phyloP scores from a whole-genome alignment of 495 filamentous ascomycete species.

The Podospora fimiseda region DNA sequence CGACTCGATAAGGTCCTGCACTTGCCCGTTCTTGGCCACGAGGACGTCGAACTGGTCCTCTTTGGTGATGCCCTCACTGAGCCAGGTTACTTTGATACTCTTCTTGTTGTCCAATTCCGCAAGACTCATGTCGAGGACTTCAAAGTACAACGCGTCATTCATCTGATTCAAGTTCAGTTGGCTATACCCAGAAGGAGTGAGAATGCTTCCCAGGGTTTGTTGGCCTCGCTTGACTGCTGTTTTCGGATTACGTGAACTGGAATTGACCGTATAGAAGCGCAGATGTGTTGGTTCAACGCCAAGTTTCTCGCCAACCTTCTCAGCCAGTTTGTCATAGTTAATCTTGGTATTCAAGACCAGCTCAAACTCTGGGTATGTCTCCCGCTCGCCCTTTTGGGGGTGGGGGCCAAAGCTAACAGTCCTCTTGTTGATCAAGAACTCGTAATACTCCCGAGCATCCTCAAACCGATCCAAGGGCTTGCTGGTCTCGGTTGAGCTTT shows the following conservation, averaged over 20 bases:
- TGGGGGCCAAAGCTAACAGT: slow-evolving; percentile 62
- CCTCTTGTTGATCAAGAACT: slow-evolving; percentile 81
- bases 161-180: slow-evolving; percentile 58
- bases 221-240: slow-evolving; percentile 61
- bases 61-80: slow-evolving; percentile 86
- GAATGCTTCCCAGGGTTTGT: slow-evolving; percentile 62
- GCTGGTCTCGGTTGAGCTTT: slow-evolving; percentile 25
- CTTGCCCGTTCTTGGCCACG: slow-evolving; percentile 71
- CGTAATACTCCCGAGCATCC: slow-evolving; percentile 82
- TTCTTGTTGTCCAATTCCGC: slow-evolving; percentile 91
- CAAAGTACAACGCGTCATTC: slow-evolving; percentile 75
- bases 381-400: slow-evolving; percentile 36
- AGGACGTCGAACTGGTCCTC: slow-evolving; percentile 78
- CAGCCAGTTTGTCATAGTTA: slow-evolving; percentile 80
- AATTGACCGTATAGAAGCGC: slow-evolving; percentile 79
- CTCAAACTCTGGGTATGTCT: slow-evolving; percentile 54
- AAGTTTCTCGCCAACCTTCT: slow-evolving; percentile 77
- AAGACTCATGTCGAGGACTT: slow-evolving; percentile 87
- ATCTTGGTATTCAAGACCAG: slow-evolving; percentile 78
- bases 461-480: slow-evolving; percentile 36
- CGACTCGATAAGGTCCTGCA: slow-evolving; percentile 66
- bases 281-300: slow-evolving; percentile 77
- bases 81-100: slow-evolving; percentile 68
- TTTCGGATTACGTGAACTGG: slow-evolving; percentile 66
- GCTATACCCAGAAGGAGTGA: slow-evolving; percentile 52